phyloP scores from a whole-genome alignment of 495 filamentous ascomycete species.

The Friedmanniomyces simplex region DNA sequence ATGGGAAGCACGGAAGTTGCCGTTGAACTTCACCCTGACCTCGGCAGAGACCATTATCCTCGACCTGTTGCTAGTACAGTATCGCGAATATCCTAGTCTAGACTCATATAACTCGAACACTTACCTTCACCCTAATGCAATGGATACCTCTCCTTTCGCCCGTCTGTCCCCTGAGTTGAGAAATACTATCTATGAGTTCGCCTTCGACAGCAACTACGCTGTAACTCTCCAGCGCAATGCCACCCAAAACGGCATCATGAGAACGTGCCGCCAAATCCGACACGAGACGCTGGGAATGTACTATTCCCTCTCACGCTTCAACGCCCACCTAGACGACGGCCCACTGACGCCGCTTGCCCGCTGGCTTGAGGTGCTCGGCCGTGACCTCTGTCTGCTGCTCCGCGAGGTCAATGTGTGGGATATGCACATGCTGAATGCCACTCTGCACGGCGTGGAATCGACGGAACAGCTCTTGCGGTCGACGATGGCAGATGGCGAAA shows the following conservation, averaged over 20 bases:
- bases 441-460: slow-evolving; percentile 1
- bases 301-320: slow-evolving; percentile 9
- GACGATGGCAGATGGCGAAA: neutral
- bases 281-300: slow-evolving; percentile 8
- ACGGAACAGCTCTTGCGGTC: neutral
- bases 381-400: slow-evolving; percentile 2
- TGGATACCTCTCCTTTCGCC: slow-evolving; percentile 8
- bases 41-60: too few relatives aligned
- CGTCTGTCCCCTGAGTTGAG: slow-evolving; percentile 11
- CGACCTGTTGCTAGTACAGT: too few relatives aligned
- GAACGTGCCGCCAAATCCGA: slow-evolving; percentile 9
- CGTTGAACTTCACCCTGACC: too few relatives aligned
- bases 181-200: slow-evolving; percentile 3
- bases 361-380: slow-evolving; percentile 7
- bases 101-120: neutral
- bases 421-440: slow-evolving; percentile 17
- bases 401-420: slow-evolving; percentile 13
- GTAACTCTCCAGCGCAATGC: neutral
- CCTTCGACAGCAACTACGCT: slow-evolving; percentile 8
- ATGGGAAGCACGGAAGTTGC: too few relatives aligned
- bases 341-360: slow-evolving; percentile 1
- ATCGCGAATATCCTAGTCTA: too few relatives aligned
- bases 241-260: slow-evolving; percentile 1
- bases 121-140: neutral
- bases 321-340: slow-evolving; percentile 17